Base-by-base conservation (phyloP, 352 stramenopile genomes). In the Globisporangium barbulae region DNA sequence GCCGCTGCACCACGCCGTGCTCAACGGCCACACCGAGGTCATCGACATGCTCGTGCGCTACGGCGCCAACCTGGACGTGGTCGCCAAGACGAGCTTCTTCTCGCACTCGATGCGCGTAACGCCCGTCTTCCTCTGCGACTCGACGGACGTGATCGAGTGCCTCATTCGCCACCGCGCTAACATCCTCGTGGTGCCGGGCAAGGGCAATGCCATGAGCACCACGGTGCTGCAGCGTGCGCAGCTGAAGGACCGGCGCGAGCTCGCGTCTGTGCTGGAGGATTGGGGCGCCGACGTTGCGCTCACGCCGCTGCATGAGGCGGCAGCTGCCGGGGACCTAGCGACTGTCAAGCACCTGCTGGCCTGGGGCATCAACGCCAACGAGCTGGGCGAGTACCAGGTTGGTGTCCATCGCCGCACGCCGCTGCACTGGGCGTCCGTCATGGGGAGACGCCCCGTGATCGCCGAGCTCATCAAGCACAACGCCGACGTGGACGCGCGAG, bases 201-300 rank as follows among this genome's bases (percentile, higher is more conserved):
- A 81, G 31, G 79, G 75, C 33, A 86, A 84, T 52, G 72, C 81
- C 1, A 82, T 79, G 61, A 89, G 78, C 33, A 83, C 88, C 37
- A 92, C 85, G 0, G 83, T 88, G n/a, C 74, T 91, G 21, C 83
- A 94, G 59, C 76, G 81, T 8, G 85, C 81, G 12, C 71, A 85
- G 61, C 70, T 94, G 4, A 70, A 88, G 39, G 79, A 80, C 17
- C 79, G 81, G 35, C 70, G 69, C 21, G 80, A 90, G 37, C 50
- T 94, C 6, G 81, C 76, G 3, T 75, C 62, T 3, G 72, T 86
- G 12, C 64, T 94, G 7, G 79, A 89, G 45, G 78, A 90, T 12
- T 94, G 83, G 81, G 85, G 85, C 7, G 80, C 75, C 6, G 85
- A 94, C 56, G 82, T 94, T 5, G 85, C 83, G 9, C 73, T 94